Percentiles rank a stretch among this genome's conserved stretches.
Conservation (phyloP, 2,329 filamentous ascomycete species). For the Lecanicillium sp. region DNA sequence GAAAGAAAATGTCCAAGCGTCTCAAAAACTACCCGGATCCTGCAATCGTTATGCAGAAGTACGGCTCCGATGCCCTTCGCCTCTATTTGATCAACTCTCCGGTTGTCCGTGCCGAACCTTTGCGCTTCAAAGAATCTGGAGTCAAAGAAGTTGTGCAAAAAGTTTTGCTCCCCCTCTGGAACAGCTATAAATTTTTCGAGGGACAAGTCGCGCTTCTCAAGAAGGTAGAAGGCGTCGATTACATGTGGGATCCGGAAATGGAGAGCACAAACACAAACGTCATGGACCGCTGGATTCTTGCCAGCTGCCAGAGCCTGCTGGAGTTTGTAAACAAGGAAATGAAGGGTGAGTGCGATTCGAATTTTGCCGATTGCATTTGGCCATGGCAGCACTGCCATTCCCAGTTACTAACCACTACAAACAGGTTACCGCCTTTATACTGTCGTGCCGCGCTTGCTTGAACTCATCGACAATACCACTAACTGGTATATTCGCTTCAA, state of each 20-base stretch:
- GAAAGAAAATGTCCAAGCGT: slow-evolving; percentile 98
- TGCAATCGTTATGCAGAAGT: slow-evolving; percentile 71
- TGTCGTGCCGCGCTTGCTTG: slow-evolving; percentile 76
- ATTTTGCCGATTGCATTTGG: no score
- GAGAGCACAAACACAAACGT: slow-evolving; percentile 78
- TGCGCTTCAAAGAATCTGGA: slow-evolving; percentile 84
- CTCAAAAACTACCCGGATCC: slow-evolving; percentile 96
- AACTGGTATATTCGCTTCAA: slow-evolving; percentile 99
- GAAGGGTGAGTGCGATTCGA: slow-evolving; percentile 58
- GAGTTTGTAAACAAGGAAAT: slow-evolving; percentile 93
- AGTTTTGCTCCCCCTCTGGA: slow-evolving; percentile 87
- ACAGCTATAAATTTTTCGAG: slow-evolving; percentile 94
- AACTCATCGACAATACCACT: slow-evolving; percentile 88
- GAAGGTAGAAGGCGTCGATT: slow-evolving; percentile 74
- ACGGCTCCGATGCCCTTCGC: slow-evolving; percentile 85
- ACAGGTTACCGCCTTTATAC: slow-evolving; percentile 74
- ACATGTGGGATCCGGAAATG: slow-evolving; percentile 67
- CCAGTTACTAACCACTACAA: background rate
- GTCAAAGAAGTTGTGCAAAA: slow-evolving; percentile 94
- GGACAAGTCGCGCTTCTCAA: slow-evolving; percentile 80
- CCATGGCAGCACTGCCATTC: background rate
- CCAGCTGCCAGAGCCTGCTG: slow-evolving; percentile 82
- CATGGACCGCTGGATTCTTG: slow-evolving; percentile 94
- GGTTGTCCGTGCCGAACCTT: slow-evolving; percentile 82
- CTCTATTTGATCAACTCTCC: slow-evolving; percentile 97